Evolutionary conservation across 306 rosid genomes (phyloP), one percentile per base, ranked within the genome.

Genomic region (Cucurbita maxima): DNA sequence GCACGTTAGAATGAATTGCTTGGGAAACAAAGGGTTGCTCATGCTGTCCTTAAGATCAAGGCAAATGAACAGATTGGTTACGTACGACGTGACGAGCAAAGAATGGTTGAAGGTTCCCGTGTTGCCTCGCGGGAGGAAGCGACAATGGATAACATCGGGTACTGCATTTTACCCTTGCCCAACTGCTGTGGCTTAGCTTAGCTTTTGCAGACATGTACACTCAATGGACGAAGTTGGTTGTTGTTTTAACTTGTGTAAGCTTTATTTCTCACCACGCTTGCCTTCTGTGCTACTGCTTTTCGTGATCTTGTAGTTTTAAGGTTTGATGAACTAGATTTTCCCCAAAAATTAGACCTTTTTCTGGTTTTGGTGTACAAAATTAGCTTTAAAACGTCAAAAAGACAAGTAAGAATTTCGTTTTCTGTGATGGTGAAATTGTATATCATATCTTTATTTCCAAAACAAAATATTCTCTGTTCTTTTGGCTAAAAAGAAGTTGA

Each of bases 1-100:
- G 98, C 92, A 84, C 96, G 88, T 90, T 75, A 79, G 86, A 72
- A 92, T 92, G 98, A 87, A 83, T 78, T 92, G 96, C 96, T 77
- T 90, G 79, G 98, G 96, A 67, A 92, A 90, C 92, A 87, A 80
- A 81, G 96, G 96, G 80, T 81, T 90, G 85, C 96, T 92, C 83
- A 85, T 92, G 98, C 72, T 92, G 81, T 90, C 96, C 80, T 79
- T 90, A 84, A 82, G 89, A 74, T 88, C 88, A 0, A 85, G 79
- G 81, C 89, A 85, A 45, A 87, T 81, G 84, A 87, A 84, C 81
- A 81, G 90, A 18, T 78, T 88, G 83, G 96, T 92, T 78, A 85
- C 89, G 8, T 92, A 92, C 76, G 73, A 90, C 47, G 81, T 87
- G 37, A 82, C 83, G 10, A 88, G 77, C 75, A 73, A 78, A 87